Base-by-base conservation (phyloP, 2,329 filamentous ascomycete species). In the Penicillium digitatum region DNA sequence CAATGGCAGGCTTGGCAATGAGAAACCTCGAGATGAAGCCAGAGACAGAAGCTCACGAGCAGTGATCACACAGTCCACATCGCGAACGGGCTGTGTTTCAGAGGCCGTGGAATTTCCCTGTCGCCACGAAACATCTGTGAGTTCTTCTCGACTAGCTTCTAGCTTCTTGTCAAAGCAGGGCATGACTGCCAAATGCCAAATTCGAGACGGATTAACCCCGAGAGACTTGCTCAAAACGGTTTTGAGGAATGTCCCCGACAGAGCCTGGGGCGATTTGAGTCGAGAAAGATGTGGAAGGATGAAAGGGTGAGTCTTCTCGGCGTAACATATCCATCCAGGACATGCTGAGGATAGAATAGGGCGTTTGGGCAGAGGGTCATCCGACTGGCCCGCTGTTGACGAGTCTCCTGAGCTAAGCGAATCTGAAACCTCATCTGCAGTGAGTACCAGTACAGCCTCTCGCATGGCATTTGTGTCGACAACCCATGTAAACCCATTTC, bases 141-240 rank as follows among this genome's bases (percentile, higher is more conserved):
- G 82, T 73, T 99, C 94, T 72, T 91, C 87, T 50, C 94, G 86
- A 64, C 91, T 95, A 7, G 94, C 94, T 76, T 99, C 94, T 27
- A 99, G 82, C 74, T 99, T 99, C 79, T 99, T 99, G 73, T 99
- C 94, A 72, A 99, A 97, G 73, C 94, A 99, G 20, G 94, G 94
- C 94, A 99, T 99, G 43, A 99, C 81, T 12, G 93, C 90, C 50
- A 97, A 75, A 73, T 97, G 93, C 90, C 93, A 99, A 70, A 99
- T 91, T 63, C 86, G 84, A 59, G 87, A 85, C 0, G 91, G 88
- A 0, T 87, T 74, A 46, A 96, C 85, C 32, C 84, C 84, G 58
- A 92, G 81, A 49, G 78, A 81, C 62, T 83, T 84, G 72, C 88
- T 90, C 34, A 99, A 76, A 0, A 88, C 84, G 0, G 90, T 93